A percentile compares a stretch with the other conserved stretches of the same genome.
These are phyloP conservation scores for Odontarrhena argentea DNA, from an alignment of 345 rosid genomes.

Conservation along the genomic window DNA sequence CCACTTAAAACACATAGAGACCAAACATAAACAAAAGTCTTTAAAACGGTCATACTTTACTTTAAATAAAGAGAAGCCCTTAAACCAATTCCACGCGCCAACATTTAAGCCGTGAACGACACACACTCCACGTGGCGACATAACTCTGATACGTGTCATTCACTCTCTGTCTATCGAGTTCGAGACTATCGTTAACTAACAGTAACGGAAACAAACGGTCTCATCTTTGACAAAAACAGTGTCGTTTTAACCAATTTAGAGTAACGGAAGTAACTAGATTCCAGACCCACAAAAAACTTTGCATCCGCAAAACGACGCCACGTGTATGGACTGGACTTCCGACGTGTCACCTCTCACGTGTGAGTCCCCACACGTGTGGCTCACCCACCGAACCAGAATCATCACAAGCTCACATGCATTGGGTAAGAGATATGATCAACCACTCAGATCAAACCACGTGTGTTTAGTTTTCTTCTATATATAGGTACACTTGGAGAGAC, in stretches of 20 bases:
- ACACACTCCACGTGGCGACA: not conserved
- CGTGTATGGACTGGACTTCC: conserved; percentile 37
- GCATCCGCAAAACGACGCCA: conserved; percentile 15
- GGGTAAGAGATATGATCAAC: conserved; percentile 1
- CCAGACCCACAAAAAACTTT: not conserved
- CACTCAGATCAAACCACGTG: conserved; percentile 18
- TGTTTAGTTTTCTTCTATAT: conserved; percentile 8
- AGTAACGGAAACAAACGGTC: conserved; percentile 22
- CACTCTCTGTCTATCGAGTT: not conserved
- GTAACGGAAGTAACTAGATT: conserved; percentile 36
- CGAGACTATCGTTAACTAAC: conserved; percentile 2
- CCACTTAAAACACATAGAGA: conserved; percentile 15
- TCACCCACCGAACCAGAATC: conserved; percentile 1
- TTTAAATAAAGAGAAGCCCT: not conserved
- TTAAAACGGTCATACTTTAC: conserved; percentile 10
- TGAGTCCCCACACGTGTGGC: conserved; percentile 35
- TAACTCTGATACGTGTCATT: not conserved
- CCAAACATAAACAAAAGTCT: not conserved
- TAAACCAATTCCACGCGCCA: conserved; percentile 16
- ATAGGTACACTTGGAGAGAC: not conserved
- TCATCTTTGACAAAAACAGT: not conserved
- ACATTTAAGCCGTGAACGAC: not conserved
- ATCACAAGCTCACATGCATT: conserved; percentile 29
- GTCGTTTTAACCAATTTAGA: not conserved
- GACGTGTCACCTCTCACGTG: conserved; percentile 38